These are phyloP conservation scores for Massariosphaeria phaeospora DNA, from an alignment of 495 filamentous ascomycete species.

Conservation along the genomic window DNA sequence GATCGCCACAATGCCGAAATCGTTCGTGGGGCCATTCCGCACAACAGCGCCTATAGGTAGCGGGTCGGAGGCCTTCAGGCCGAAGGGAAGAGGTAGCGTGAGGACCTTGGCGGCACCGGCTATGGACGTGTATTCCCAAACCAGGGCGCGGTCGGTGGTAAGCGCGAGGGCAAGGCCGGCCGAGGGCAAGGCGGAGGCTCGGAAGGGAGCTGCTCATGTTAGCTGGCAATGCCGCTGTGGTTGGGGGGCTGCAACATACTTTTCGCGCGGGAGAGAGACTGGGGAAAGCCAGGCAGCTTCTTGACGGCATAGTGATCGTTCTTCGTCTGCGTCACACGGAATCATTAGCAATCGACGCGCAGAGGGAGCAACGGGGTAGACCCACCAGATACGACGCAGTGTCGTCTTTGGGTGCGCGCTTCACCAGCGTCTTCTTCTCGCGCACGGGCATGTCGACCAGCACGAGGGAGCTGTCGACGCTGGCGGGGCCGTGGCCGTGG, in stretches of 20 bases:
- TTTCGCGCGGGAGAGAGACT: conserved; percentile 48
- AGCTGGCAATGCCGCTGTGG: conserved; percentile 13
- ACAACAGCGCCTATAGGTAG: conserved; percentile 78
- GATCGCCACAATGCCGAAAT: conserved; percentile 79
- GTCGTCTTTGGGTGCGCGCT: conserved; percentile 38
- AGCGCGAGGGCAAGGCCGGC: conserved; percentile 64
- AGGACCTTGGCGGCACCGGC: conserved; percentile 54
- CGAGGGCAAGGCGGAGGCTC: conserved; percentile 28
- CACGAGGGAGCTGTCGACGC: conserved; percentile 16
- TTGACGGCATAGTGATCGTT: conserved; percentile 84
- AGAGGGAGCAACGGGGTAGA: background rate
- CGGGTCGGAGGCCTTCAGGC: conserved; percentile 59
- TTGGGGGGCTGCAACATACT: conserved; percentile 29
- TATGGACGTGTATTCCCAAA: conserved; percentile 73
- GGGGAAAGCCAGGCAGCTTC: conserved; percentile 74
- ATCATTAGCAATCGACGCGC: conserved; percentile 3
- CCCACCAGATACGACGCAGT: conserved; percentile 34
- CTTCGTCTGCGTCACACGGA: conserved; percentile 56
- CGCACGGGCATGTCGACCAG: conserved; percentile 37
- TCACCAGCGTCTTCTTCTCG: conserved; percentile 31
- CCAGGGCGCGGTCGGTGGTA: conserved; percentile 70
- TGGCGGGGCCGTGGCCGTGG: conserved; percentile 9
- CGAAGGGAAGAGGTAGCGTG: conserved; percentile 67
- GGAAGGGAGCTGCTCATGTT: conserved; percentile 26
- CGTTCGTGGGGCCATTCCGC: conserved; percentile 62